Percentiles rank a stretch among this genome's conserved stretches.
Conservation (phyloP, 768 basidiomycete genomes). For the Ramaria sp. region DNA sequence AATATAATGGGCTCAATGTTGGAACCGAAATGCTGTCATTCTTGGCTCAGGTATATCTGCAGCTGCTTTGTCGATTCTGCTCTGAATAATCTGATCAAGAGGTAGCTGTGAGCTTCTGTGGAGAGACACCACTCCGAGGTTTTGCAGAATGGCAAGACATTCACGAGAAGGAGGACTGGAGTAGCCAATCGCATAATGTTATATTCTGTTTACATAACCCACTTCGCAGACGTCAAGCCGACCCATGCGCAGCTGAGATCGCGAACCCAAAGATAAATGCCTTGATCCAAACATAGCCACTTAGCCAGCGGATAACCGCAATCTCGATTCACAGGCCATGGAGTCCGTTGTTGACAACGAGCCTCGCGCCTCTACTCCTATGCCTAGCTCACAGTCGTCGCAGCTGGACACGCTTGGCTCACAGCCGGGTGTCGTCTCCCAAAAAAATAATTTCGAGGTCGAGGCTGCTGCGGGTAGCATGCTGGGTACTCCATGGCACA, state of each 20-base stretch:
- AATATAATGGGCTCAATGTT: constrained; percentile 32
- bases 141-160: constrained; percentile 26
- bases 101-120: constrained; percentile 28
- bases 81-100: too few relatives aligned
- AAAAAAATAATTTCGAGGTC: neutral
- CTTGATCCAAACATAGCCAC: too few relatives aligned
- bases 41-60: constrained; percentile 25
- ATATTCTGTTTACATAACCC: too few relatives aligned
- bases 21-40: constrained; percentile 31
- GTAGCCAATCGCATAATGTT: too few relatives aligned
- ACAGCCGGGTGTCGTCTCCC: neutral
- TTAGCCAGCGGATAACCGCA: neutral
- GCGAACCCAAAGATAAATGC: too few relatives aligned
- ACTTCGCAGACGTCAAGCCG: too few relatives aligned
- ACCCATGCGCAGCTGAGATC: too few relatives aligned
- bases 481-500: neutral
- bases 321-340: neutral
- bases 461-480: neutral
- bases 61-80: too few relatives aligned
- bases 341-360: neutral
- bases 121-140: constrained; percentile 30
- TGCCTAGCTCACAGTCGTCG: neutral
- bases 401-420: neutral
- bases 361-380: neutral
- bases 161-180: neutral